A percentile compares a stretch with the other conserved stretches of the same genome.
phyloP scores from a whole-genome alignment of 345 rosid species.

The Melastoma malabathricum region DNA sequence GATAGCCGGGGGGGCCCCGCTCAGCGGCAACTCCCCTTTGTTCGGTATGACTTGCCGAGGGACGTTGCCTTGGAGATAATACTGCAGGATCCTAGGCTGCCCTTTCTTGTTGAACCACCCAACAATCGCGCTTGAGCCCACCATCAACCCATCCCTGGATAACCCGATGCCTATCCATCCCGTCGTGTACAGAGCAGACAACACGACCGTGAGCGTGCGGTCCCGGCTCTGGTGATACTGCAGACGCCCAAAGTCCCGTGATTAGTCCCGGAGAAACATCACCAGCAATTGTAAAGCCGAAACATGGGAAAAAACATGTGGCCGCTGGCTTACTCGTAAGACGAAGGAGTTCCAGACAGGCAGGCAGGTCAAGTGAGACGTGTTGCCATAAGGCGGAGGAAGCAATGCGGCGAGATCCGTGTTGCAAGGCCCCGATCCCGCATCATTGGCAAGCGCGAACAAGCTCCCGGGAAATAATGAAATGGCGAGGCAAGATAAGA shows the following conservation, averaged over 20 bases:
- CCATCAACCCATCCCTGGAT: conserved; percentile 80
- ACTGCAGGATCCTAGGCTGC: conserved; percentile 58
- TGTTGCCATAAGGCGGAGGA: conserved; percentile 65
- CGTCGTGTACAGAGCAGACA: conserved; percentile 67
- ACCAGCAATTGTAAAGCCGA: not conserved
- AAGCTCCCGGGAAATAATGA: not conserved
- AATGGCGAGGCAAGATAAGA: conserved; percentile 17
- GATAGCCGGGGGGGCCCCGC: conserved; percentile 54
- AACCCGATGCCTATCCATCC: conserved; percentile 96
- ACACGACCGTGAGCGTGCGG: conserved; percentile 46
- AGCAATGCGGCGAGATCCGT: conserved; percentile 38
- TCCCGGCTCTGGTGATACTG: conserved; percentile 64
- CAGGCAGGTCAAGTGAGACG: conserved; percentile 46
- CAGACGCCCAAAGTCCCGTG: not conserved
- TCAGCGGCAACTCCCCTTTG: conserved; percentile 64
- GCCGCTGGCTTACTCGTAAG: conserved; percentile 45
- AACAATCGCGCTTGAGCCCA: conserved; percentile 79
- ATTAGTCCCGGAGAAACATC: no score
- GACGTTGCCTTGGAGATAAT: conserved; percentile 52
- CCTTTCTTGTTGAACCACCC: conserved; percentile 82
- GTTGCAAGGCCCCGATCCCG: conserved; percentile 39
- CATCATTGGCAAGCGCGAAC: conserved; percentile 13
- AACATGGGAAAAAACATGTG: not conserved
- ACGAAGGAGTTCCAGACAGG: conserved; percentile 72
- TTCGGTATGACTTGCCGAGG: conserved; percentile 48